phyloP scores from a whole-genome alignment of 169 alveolate genomes.

The Plasmodium billcollinsi region DNA sequence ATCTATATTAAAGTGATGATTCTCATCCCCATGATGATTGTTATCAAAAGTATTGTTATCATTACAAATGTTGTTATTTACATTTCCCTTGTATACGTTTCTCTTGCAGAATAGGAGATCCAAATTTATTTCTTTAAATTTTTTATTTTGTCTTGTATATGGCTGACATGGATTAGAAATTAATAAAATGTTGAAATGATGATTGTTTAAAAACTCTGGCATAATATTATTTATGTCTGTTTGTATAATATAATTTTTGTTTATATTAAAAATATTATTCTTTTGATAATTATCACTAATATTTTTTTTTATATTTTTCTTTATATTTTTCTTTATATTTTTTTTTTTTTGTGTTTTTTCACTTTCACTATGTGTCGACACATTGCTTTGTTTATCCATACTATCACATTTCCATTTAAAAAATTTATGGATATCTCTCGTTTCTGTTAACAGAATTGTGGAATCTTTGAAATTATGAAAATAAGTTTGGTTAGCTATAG shows the following conservation, averaged over 20 bases:
- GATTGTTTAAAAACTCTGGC: conserved; percentile 26
- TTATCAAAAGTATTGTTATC: background rate
- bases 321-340: background rate
- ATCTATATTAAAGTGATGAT: background rate
- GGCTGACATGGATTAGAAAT: conserved; percentile 76
- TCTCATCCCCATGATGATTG: background rate
- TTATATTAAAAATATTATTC: background rate
- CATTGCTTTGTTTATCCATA: background rate
- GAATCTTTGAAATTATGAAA: conserved; percentile 47
- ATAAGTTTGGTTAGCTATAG: conserved; percentile 52
- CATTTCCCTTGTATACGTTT: background rate
- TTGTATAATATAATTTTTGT: conserved; percentile 54
- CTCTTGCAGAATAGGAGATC: background rate
- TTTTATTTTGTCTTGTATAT: conserved; percentile 66
- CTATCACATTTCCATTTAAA: conserved; percentile 8
- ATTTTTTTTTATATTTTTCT: background rate
- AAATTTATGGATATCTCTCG: conserved; percentile 45
- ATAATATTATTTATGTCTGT: conserved; percentile 70
- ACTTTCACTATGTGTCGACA: background rate
- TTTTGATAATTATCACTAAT: background rate
- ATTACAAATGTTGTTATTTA: background rate
- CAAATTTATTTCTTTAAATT: conserved; percentile 26
- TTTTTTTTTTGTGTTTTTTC: background rate
- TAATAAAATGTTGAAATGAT: conserved; percentile 25
- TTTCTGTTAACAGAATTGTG: conserved; percentile 22